Percentiles rank a stretch among this genome's conserved stretches.
phyloP scores from a whole-genome alignment of 371 early-diverging fungal genomes.

The Lichtheimia hyalospora region DNA sequence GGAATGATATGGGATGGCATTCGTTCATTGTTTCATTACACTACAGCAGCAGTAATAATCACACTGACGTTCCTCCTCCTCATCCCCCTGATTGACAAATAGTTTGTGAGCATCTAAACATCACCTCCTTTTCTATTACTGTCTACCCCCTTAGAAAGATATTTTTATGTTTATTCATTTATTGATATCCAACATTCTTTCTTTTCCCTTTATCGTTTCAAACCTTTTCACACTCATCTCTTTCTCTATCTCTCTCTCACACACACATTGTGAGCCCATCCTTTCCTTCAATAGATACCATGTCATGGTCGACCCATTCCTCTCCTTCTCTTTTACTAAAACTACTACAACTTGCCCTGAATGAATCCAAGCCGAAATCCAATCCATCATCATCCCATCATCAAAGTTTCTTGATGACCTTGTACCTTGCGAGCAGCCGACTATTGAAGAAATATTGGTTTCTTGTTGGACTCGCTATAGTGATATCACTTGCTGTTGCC shows the following conservation, averaged over 20 bases:
- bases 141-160: not conserved
- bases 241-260: not conserved
- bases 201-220: not conserved
- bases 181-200: not conserved
- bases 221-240: not conserved
- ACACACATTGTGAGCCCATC: not conserved
- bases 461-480: constrained; percentile 52
- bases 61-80: no score
- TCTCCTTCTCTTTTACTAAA: constrained; percentile 4
- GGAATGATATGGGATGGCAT: no score
- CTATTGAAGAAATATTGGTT: constrained; percentile 44
- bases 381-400: not conserved
- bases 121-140: constrained; percentile 2
- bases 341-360: constrained; percentile 3
- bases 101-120: not conserved
- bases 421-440: not conserved
- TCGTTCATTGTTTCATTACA: no score
- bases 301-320: not conserved
- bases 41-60: no score
- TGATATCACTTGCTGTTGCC: constrained; percentile 54
- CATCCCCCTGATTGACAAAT: no score
- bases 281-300: not conserved
- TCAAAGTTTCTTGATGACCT: not conserved
- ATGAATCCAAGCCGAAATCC: constrained; percentile 12
- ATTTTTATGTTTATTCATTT: no score